phyloP scores from a whole-genome alignment of 176 grass and related monocot species.

The Rhynchospora breviuscula region DNA sequence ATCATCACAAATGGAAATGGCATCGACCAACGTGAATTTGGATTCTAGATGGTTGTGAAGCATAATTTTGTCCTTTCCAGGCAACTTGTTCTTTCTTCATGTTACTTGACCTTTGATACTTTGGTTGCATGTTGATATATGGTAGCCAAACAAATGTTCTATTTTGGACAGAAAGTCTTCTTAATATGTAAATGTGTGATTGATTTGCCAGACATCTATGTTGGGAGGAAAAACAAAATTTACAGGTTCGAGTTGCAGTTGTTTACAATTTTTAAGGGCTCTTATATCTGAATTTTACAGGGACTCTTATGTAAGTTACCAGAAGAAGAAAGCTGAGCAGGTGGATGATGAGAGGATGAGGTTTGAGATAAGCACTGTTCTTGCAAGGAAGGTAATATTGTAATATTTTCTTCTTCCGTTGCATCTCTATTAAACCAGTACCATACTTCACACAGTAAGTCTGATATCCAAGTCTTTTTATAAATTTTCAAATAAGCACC shows the following conservation, averaged over 20 bases:
- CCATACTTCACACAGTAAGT: background rate
- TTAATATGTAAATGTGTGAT: background rate
- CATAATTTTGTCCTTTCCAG: background rate
- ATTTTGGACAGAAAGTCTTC: background rate
- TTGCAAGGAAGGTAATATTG: slow-evolving; percentile 62
- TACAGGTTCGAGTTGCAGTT: background rate
- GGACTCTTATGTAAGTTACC: slow-evolving; percentile 66
- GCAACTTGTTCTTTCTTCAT: background rate
- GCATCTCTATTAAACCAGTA: background rate
- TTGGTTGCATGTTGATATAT: background rate
- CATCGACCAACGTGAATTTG: background rate
- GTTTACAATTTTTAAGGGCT: background rate
- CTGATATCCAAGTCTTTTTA: background rate
- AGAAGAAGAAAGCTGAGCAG: slow-evolving; percentile 56
- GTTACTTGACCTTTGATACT: background rate
- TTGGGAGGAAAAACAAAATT: background rate
- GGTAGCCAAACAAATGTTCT: background rate
- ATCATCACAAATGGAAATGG: background rate
- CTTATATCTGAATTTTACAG: slow-evolving; percentile 31
- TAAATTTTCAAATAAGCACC: background rate
- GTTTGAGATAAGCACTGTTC: slow-evolving; percentile 90
- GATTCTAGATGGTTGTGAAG: background rate
- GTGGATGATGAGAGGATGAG: slow-evolving; percentile 74
- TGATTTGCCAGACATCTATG: background rate
- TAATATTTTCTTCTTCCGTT: background rate